Evolutionary conservation across 192 early-diverging fungal genomes (phyloP), one percentile per base, ranked within the genome.

Genomic region (Umbelopsis ramanniana): DNA sequence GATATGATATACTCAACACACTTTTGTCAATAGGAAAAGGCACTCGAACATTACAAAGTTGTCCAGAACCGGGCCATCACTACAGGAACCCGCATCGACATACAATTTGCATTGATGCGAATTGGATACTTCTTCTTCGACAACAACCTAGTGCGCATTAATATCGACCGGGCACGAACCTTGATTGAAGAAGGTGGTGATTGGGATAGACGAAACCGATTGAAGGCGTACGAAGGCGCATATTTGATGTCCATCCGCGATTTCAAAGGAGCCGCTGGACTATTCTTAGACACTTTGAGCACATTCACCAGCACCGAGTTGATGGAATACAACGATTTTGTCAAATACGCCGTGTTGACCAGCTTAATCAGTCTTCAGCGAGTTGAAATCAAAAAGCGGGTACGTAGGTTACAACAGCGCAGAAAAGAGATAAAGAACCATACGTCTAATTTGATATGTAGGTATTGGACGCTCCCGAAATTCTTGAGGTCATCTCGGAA

Each of bases 111-210:
- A 48, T 85, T 91, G 69, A 92, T 98, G 67, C 89, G 97, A 19
- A 91, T 98, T 69, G 97, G 93, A 37, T 92, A 98, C 84, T 99
- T 99, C 80, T 94, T 92, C 83, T 82, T 89, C 68, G 93, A 96
- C 71, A 87, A 92, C 71, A 89, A 90, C 37, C 72, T 94, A 37
- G 93, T 96, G 60, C 84, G 82, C 71, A 77, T 85, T 2, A 94
- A 92, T 78, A 92, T 97, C 70, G 93, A 95, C 67, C 93, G 92
- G 66, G 91, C 89, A 19, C 91, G 88, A 71, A 84, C 68, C 85
- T 91, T 99, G 78, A 96, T 98, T 72, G 93, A 99, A 77, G 94
- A 98, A 84, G 96, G 97, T 53, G 98, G 98, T 26, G 98, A 99
- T 82, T 99, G 98, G 98, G 98, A 99, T 86, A 89, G 98, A 52